Percentiles rank a stretch among this genome's conserved stretches.
These are phyloP conservation scores for Linaria vulgaris DNA, from an alignment of 257 asterid genomes.

Conservation along the genomic window DNA sequence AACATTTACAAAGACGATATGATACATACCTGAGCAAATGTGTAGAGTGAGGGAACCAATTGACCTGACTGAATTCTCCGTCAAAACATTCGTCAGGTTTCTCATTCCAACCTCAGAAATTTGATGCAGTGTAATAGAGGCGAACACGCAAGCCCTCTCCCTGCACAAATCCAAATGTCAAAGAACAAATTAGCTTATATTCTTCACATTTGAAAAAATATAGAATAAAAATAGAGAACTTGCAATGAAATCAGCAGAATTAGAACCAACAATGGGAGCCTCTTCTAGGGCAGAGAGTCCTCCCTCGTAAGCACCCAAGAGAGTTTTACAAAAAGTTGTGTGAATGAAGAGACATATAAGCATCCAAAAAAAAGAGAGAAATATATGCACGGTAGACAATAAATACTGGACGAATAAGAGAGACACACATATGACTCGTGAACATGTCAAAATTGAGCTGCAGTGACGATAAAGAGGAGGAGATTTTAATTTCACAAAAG, in stretches of 20 bases:
- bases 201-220: neutral
- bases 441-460: no score
- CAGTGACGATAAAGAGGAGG: neutral
- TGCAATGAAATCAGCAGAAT: constrained; percentile 16
- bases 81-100: constrained; percentile 30
- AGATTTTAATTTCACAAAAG: neutral
- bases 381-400: neutral
- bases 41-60: constrained; percentile 42
- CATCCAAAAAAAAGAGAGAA: no score
- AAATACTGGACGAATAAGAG: neutral
- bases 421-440: no score
- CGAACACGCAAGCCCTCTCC: constrained; percentile 69
- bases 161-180: constrained; percentile 43
- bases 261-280: neutral
- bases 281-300: neutral
- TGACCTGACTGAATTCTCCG: constrained; percentile 35
- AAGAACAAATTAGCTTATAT: constrained; percentile 25
- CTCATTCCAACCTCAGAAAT: constrained; percentile 43
- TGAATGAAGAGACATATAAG: no score
- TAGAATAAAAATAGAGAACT: neutral
- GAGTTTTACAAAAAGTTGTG: neutral
- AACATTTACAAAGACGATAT: constrained; percentile 7
- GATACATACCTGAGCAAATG: constrained; percentile 51
- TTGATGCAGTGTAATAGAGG: constrained; percentile 57
- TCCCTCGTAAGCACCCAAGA: neutral